Conservation (phyloP, 2,329 filamentous ascomycete genomes). For the Colletotrichum navitas region DNA sequence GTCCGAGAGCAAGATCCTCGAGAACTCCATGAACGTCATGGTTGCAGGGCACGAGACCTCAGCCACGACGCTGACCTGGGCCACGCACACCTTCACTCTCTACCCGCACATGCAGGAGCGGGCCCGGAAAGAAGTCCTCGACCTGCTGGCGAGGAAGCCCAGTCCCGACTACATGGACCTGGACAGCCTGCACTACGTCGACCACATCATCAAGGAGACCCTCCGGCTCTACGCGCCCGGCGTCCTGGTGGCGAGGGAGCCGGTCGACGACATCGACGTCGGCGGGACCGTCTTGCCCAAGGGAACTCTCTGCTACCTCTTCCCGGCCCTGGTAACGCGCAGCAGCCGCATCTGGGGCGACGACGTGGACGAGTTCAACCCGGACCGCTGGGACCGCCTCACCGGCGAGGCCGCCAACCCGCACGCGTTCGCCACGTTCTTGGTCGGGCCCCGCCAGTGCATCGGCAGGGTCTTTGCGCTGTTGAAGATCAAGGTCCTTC, state of each 20-base stretch:
- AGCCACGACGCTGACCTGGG: constrained; percentile 57
- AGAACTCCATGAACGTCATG: constrained; percentile 58
- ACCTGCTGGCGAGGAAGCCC: constrained; percentile 54
- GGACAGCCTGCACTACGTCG: constrained; percentile 55
- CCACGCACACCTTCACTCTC: constrained; percentile 53
- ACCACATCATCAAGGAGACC: constrained; percentile 59
- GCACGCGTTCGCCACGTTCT: constrained; percentile 53
- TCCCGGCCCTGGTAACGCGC: constrained; percentile 53
- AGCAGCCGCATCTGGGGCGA: constrained; percentile 55
- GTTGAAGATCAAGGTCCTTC: constrained; percentile 54
- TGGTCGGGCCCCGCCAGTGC: constrained; percentile 54
- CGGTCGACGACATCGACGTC: constrained; percentile 50
- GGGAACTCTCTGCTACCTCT: constrained; percentile 52
- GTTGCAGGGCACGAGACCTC: constrained; percentile 61
- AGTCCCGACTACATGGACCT: constrained; percentile 54
- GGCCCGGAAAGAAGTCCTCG: constrained; percentile 55
- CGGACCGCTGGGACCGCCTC: constrained; percentile 53
- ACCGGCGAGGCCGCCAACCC: constrained; percentile 45
- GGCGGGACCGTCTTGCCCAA: constrained; percentile 52
- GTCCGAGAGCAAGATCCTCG: constrained; percentile 51
- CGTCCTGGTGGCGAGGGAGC: constrained; percentile 50
- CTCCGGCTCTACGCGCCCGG: constrained; percentile 57
- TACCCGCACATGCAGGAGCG: constrained; percentile 53
- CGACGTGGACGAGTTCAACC: constrained; percentile 52
- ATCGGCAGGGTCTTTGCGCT: constrained; percentile 53